Conservation (phyloP, 2,329 filamentous ascomycete species). For the Nothophoma quercina region DNA sequence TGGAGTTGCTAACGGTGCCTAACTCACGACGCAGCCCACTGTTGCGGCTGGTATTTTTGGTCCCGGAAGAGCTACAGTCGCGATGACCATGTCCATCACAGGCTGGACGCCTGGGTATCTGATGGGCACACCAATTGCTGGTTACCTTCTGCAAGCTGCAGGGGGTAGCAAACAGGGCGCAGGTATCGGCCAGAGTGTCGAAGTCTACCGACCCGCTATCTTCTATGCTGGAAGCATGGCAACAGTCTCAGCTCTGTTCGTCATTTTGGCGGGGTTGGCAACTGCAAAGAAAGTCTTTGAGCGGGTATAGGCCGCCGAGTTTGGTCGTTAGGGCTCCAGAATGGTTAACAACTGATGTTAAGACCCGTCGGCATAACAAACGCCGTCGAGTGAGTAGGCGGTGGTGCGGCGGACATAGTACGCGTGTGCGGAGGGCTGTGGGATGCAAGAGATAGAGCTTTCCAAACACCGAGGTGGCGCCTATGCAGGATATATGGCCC, state of each 20-base stretch:
- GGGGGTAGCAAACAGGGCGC: constrained; percentile 25
- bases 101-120: constrained; percentile 38
- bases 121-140: constrained; percentile 39
- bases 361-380: no score
- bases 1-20: constrained; percentile 38
- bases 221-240: constrained; percentile 38
- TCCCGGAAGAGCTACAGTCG: constrained; percentile 33
- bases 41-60: constrained; percentile 38
- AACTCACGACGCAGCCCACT: constrained; percentile 37
- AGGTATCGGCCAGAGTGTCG: constrained; percentile 20
- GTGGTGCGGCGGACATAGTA: no score
- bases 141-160: constrained; percentile 33
- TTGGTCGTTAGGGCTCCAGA: neutral
- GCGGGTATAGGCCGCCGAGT: neutral
- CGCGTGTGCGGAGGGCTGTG: no score
- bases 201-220: constrained; percentile 36
- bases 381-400: no score
- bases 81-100: constrained; percentile 38
- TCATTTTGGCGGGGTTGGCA: constrained; percentile 7
- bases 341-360: no score
- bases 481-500: constrained; percentile 38
- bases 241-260: constrained; percentile 7
- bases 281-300: constrained; percentile 12
- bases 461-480: constrained; percentile 29
- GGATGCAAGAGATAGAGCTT: no score